Conservation (phyloP, 768 basidiomycete species). For the Coprinopsis cinerea region DNA sequence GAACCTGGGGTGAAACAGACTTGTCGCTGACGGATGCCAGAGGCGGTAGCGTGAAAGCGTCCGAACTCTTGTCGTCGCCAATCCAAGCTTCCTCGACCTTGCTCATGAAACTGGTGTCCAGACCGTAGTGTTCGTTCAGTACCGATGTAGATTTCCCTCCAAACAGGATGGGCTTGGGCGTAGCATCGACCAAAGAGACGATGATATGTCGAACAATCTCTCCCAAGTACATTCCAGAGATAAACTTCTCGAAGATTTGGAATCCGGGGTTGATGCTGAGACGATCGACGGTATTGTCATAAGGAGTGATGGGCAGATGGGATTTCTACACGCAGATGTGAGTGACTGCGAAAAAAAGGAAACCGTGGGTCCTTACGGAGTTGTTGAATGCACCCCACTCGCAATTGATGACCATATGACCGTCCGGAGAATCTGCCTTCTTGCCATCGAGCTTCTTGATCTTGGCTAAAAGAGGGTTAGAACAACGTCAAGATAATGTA, state of each 20-base stretch:
- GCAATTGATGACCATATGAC: slow-evolving; percentile 91
- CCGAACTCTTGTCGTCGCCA: slow-evolving; percentile 27
- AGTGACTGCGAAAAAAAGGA: neutral
- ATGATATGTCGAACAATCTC: slow-evolving; percentile 87
- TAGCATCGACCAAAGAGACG: slow-evolving; percentile 72
- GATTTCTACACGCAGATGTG: slow-evolving; percentile 46
- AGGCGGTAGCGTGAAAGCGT: slow-evolving; percentile 28
- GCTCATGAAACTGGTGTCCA: slow-evolving; percentile 92
- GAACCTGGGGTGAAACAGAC: slow-evolving; percentile 25
- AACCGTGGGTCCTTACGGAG: slow-evolving; percentile 63
- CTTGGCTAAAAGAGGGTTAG: slow-evolving; percentile 37
- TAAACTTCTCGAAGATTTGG: slow-evolving; percentile 97
- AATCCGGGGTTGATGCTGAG: slow-evolving; percentile 88
- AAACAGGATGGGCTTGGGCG: slow-evolving; percentile 71
- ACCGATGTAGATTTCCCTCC: slow-evolving; percentile 62
- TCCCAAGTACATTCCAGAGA: slow-evolving; percentile 98
- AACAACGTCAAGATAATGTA: neutral
- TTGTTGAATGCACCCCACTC: slow-evolving; percentile 99
- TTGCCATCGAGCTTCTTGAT: slow-evolving; percentile 78
- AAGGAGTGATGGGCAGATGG: slow-evolving; percentile 81
- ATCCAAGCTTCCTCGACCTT: slow-evolving; percentile 76
- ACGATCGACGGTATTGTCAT: slow-evolving; percentile 89
- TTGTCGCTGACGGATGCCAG: slow-evolving; percentile 30
- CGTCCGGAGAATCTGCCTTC: slow-evolving; percentile 53
- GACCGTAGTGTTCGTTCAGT: slow-evolving; percentile 88